Evolutionary conservation across 1,284 basidiomycete genomes (phyloP), one percentile per base, ranked within the genome.

Genomic region (Austroboletus olivaceoglutinosus): DNA sequence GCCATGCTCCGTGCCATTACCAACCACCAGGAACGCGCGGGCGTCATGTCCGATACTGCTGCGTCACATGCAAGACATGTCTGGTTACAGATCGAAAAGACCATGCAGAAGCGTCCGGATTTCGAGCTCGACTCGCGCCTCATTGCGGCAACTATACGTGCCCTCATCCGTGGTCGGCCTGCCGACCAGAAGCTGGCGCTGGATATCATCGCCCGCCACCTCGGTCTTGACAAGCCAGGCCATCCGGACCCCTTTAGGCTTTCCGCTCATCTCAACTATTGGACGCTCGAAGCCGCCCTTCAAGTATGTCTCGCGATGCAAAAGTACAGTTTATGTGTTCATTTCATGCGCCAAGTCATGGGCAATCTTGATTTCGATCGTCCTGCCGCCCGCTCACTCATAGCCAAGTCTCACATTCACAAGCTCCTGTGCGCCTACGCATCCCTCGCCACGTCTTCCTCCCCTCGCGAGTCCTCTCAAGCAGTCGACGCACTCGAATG

Each of bases 171-270:
- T 27, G 86, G 87, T 27, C 72, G 76, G 21, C 63, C 75, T 11
- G 56, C 74, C 5, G 86, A 91, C 58, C 78, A 83, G 48, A 70
- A 77, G 12, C 70, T 86, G 37, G 86, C 82, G 3, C 78, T 88
- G 54, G 73, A 81, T 51, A 77, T 91, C 56, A 64, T 81, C 15
- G 72, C 71, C 30, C 76, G 86, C n/a, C 81, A 82, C 60, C 77
- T 81, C 42, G 85, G 86, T 34, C 75, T 90, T 23, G 64, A 72
- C 3, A 68, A 71, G 47, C 75, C 76, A 2, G 76, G 73, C 15
- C 74, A 80, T 21, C 57, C 72, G 2, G 63, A 67, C 1, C 59
- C 69, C 12, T 59, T 71, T 18, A 58, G 62, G 22, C 71, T 71
- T 15, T 69, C 59, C 19, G 58, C 81, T 11, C 59, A 69, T 27